Base-by-base conservation (phyloP, 257 asterid species). In the Catharanthus roseus region DNA sequence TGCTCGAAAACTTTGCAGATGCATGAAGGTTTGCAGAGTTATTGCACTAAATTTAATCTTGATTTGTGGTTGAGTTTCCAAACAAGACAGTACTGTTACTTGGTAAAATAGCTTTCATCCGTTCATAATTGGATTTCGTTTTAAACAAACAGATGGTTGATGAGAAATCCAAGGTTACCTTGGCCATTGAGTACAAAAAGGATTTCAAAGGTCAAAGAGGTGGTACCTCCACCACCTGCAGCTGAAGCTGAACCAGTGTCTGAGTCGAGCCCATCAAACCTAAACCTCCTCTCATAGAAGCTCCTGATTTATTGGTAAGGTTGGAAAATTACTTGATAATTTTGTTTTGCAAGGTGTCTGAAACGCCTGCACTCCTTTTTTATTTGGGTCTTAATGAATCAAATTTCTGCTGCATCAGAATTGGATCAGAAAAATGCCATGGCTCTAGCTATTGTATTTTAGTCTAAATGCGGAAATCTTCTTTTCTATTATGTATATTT, bases 391-490 rank as follows among this genome's bases (percentile, higher is more conserved):
- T 91, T 78, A 69, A 86, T 7, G 90, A 88, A 80, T 87, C 95
- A 54, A 33, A 67, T 74, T 93, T n/a, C 97, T 31, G 96, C 95
- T 58, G 91, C 91, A 58, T 67, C 92, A 36, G 92, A 82, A 82
- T 82, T 95, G 54, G 96, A 95, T 34, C 95, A 91, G 85, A 91
- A 85, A 78, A 95, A 95, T 81, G 86, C 98, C 56, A 34, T 86
- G 87, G 98, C 98, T 80, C 82, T 91, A 76, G 97, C 99, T 71
- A 91, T 95, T 79, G 89, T 95, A 55, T 93, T 97, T n/a, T n/a
- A n/a, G n/a, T n/a, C n/a, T n/a, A n/a, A n/a, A n/a, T n/a, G n/a
- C n/a, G n/a, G n/a, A n/a, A n/a, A n/a, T n/a, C n/a, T n/a, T n/a
- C n/a, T n/a, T n/a, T n/a, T n/a, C n/a, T n/a, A n/a, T n/a, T n/a